phyloP scores from a whole-genome alignment of 352 stramenopile species.

The Pythium sukuiense region DNA sequence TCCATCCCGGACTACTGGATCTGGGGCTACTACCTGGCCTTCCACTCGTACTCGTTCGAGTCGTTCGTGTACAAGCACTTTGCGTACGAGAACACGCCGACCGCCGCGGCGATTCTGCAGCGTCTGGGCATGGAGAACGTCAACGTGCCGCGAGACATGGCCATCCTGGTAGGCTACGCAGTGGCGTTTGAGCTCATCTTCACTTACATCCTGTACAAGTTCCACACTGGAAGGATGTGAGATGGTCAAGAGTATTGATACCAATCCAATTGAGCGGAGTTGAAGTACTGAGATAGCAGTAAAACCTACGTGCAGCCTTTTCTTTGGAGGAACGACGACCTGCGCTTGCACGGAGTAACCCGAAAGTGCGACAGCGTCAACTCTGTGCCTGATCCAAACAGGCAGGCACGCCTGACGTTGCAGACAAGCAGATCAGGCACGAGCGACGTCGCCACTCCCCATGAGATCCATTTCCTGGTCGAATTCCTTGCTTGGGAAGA shows the following conservation, averaged over 20 bases:
- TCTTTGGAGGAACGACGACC: background rate
- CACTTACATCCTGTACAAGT: slow-evolving; percentile 47
- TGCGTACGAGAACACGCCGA: slow-evolving; percentile 1
- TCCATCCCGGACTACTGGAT: too few relatives aligned
- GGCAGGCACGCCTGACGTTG: background rate
- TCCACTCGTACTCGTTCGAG: slow-evolving; percentile 60
- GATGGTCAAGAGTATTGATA: background rate
- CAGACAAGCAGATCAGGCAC: background rate
- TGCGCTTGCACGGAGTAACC: background rate
- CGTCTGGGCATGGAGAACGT: slow-evolving; percentile 32
- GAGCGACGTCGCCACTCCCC: background rate
- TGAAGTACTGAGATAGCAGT: background rate
- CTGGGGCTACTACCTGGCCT: slow-evolving; percentile 61
- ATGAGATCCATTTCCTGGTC: background rate
- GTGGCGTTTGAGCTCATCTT: slow-evolving; percentile 38
- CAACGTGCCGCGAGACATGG: slow-evolving; percentile 27
- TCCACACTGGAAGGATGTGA: slow-evolving; percentile 40
- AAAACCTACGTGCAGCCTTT: background rate
- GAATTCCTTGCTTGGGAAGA: too few relatives aligned
- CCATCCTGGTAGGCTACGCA: slow-evolving; percentile 24
- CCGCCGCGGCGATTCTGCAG: slow-evolving; percentile 20
- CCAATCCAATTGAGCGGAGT: background rate
- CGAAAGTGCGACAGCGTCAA: background rate
- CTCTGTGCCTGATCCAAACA: background rate
- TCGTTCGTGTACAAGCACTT: slow-evolving; percentile 58